These are phyloP conservation scores for Saccharomycopsis fibuligera DNA, from an alignment of 805 yeast species.

Conservation along the genomic window DNA sequence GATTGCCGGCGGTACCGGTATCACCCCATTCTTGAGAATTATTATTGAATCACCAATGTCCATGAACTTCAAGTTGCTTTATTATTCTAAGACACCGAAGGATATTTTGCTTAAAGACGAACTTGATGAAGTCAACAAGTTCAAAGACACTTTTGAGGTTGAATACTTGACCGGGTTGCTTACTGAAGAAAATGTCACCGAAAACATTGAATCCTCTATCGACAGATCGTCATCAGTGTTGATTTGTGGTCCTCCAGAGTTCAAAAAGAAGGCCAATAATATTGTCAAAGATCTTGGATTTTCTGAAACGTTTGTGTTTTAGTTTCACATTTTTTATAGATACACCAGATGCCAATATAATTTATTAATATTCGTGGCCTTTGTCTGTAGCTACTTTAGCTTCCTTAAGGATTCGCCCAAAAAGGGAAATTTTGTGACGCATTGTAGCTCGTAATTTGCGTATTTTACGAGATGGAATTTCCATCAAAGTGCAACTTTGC, in stretches of 20 bases:
- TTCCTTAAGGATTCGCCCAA: no score
- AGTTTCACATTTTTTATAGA: no score
- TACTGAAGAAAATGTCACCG: constrained; percentile 37
- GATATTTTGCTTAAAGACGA: constrained; percentile 70
- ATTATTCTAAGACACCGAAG: constrained; percentile 69
- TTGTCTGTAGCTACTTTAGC: no score
- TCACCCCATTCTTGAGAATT: constrained; percentile 84
- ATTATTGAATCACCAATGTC: constrained; percentile 63
- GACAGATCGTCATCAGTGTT: constrained; percentile 46
- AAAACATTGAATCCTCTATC: constrained; percentile 5
- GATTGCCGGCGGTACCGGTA: constrained; percentile 84
- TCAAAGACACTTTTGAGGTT: constrained; percentile 57
- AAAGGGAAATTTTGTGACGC: no score
- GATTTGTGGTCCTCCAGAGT: constrained; percentile 69
- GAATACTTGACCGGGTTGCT: constrained; percentile 58
- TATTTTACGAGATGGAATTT: not conserved
- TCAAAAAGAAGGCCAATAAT: constrained; percentile 49
- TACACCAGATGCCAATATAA: no score
- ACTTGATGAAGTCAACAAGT: constrained; percentile 58
- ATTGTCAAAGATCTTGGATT: constrained; percentile 59
- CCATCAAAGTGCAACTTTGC: no score
- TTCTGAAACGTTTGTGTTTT: constrained; percentile 15
- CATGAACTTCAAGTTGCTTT: constrained; percentile 56
- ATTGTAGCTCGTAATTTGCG: no score
- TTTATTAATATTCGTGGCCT: no score